A percentile compares a stretch with the other conserved stretches of the same genome.
phyloP scores from a whole-genome alignment of 768 basidiomycete species.

The Hericium coralloides region DNA sequence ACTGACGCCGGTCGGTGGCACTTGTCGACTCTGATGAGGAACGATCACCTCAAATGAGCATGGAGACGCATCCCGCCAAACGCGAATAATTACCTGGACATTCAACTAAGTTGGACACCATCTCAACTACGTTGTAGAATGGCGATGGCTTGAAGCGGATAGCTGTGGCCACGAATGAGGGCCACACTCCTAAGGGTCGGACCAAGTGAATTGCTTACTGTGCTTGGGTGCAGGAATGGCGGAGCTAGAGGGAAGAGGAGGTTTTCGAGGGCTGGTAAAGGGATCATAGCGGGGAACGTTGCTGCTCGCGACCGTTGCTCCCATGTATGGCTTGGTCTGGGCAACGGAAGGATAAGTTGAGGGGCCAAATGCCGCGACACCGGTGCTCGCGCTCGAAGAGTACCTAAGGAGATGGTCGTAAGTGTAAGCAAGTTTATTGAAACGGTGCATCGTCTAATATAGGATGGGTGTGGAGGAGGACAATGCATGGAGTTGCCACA shows the following conservation, averaged over 20 bases:
- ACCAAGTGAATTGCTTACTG: no score
- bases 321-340: constrained; percentile 2
- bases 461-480: background rate
- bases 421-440: background rate
- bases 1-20: constrained; percentile 67
- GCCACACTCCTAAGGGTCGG: no score
- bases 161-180: constrained; percentile 25
- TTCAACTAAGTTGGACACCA: constrained; percentile 56
- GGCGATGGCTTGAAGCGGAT: constrained; percentile 78
- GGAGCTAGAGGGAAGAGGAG: constrained; percentile 1
- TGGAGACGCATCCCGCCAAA: no score
- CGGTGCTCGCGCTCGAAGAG: background rate
- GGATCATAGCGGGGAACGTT: constrained; percentile 42
- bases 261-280: constrained; percentile 6
- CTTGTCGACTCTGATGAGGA: constrained; percentile 56
- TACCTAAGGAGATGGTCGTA: background rate
- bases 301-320: constrained; percentile 24
- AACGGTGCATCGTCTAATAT: background rate
- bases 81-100: constrained; percentile 56
- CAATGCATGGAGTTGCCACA: background rate
- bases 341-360: constrained; percentile 1
- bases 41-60: no score
- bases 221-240: no score
- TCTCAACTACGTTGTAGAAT: constrained; percentile 61
- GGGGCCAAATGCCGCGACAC: background rate